Evolutionary conservation across 2,329 filamentous ascomycete genomes (phyloP), one percentile per base, ranked within the genome.

Genomic region (Cercospora sesami): DNA sequence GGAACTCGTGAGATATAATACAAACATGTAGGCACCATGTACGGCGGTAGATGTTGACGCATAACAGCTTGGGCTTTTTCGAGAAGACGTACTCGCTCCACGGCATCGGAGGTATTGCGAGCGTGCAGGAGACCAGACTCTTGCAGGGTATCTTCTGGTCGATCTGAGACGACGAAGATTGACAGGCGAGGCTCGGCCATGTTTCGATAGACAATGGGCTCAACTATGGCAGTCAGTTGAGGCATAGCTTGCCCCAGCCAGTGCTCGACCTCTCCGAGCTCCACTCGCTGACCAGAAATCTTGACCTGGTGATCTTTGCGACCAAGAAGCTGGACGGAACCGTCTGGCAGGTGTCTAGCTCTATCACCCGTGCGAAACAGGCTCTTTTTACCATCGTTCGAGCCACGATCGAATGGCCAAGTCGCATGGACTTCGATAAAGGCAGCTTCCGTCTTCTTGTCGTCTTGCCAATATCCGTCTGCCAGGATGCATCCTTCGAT

Each of bases 241-340:
- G 42, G 42, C 42, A 48, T 2, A 18, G 42, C 42, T 21, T 21
- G 42, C 42, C 9, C n/a, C 6, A 48, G 42, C 42, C 42, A 57
- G 69, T 68, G 60, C 67, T 64, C 62, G 8, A 64, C 62, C 23
- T 64, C 62, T 21, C 62, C 62, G n/a, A 64, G 33, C 62, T 64
- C 62, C 7, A 64, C 30, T 23, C 62, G 62, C 31, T 64, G 62
- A 12, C 62, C 62, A 28, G 53, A 57, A 12, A 96, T 83, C 76
- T 94, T 95, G 63, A 94, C 83, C 77, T 94, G 91, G 66, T 90
- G 89, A 73, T 94, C 92, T 26, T 30, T 57, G 18, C 74, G 68
- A 12, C 71, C 69, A 36, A 73, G 23, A 42, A 73, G 71, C 16
- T 61, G 33, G 14, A 75, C n/a, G 23, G 64, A 63, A 4, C 75